A percentile compares a stretch with the other conserved stretches of the same genome.
phyloP scores from a whole-genome alignment of 192 early-diverging fungal species.

The Martensiomyces pterosporus region DNA sequence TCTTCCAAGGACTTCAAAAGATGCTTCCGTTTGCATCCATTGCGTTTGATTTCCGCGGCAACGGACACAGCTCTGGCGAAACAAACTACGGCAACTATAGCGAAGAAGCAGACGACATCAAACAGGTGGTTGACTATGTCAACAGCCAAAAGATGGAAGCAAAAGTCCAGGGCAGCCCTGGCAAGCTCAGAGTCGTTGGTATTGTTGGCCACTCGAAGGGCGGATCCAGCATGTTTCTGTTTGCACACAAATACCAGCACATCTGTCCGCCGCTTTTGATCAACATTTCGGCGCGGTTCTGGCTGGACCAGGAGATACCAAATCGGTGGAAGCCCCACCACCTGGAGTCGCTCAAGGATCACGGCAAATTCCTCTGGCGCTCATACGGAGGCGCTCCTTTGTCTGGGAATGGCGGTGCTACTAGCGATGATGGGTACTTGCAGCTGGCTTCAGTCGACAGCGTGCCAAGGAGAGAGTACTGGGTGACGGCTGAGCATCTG shows the following conservation, averaged over 20 bases:
- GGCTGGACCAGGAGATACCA: conserved; percentile 40
- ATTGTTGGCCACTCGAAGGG: conserved; percentile 57
- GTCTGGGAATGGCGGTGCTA: conserved; percentile 5
- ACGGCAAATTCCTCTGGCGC: conserved; percentile 51
- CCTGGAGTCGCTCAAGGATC: conserved; percentile 17
- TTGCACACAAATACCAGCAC: conserved; percentile 38
- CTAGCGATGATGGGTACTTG: conserved; percentile 2
- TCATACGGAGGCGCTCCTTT: conserved; percentile 23
- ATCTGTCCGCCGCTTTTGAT: conserved; percentile 45
- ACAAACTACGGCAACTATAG: conserved; percentile 56
- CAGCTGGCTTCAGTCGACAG: background rate
- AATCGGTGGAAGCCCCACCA: conserved; percentile 50
- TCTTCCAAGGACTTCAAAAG: conserved; percentile 21
- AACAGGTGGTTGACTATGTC: conserved; percentile 32
- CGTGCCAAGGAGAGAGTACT: conserved; percentile 27
- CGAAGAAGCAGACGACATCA: conserved; percentile 49
- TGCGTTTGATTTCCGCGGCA: conserved; percentile 57
- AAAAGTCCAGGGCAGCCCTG: too few relatives aligned
- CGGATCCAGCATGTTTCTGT: conserved; percentile 48
- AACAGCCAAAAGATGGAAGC: too few relatives aligned
- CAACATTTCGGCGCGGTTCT: conserved; percentile 50
- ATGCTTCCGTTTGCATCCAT: conserved; percentile 29
- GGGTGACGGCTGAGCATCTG: conserved; percentile 33
- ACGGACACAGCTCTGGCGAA: conserved; percentile 51
- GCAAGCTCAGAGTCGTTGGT: conserved; percentile 19